phyloP scores from a whole-genome alignment of 495 filamentous ascomycete genomes.

The Penicillium crystallinum region DNA sequence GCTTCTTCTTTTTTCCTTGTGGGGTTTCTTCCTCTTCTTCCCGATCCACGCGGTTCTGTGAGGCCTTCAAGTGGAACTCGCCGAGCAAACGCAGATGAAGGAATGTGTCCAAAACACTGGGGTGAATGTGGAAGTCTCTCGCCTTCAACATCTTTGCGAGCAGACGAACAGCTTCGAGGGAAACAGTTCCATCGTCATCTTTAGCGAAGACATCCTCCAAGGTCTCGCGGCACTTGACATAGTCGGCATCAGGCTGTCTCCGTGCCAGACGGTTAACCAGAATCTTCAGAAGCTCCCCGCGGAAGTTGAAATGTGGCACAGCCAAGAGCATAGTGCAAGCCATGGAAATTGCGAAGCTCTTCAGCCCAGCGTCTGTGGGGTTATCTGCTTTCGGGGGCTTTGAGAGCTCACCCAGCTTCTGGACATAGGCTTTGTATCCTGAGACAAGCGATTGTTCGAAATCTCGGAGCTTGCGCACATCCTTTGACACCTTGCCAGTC shows the following conservation, averaged over 20 bases:
- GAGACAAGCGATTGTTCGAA: slow-evolving; percentile 81
- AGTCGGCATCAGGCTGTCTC: slow-evolving; percentile 62
- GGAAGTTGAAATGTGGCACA: slow-evolving; percentile 96
- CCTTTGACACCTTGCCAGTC: slow-evolving; percentile 79
- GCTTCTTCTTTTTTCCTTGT: slow-evolving; percentile 60
- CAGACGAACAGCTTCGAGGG: slow-evolving; percentile 78
- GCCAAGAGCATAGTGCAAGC: slow-evolving; percentile 69
- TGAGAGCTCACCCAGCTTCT: slow-evolving; percentile 60
- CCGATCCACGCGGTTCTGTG: slow-evolving; percentile 66
- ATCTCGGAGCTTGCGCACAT: slow-evolving; percentile 70
- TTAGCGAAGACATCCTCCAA: slow-evolving; percentile 77
- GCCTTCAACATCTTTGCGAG: slow-evolving; percentile 93
- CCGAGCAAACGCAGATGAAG: slow-evolving; percentile 81
- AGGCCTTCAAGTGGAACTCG: slow-evolving; percentile 80
- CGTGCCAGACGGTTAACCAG: slow-evolving; percentile 74
- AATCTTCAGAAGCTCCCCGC: slow-evolving; percentile 79
- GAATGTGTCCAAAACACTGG: slow-evolving; percentile 85
- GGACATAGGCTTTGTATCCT: slow-evolving; percentile 78
- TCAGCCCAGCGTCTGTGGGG: slow-evolving; percentile 40
- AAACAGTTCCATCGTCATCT: slow-evolving; percentile 82
- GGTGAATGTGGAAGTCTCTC: slow-evolving; percentile 71
- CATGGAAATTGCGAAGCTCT: slow-evolving; percentile 75
- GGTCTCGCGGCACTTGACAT: slow-evolving; percentile 70
- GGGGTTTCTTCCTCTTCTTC: slow-evolving; percentile 38
- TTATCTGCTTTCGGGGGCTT: slow-evolving; percentile 40